Evolutionary conservation across 495 filamentous ascomycete genomes (phyloP).

Genomic region (Xylaria curta): DNA sequence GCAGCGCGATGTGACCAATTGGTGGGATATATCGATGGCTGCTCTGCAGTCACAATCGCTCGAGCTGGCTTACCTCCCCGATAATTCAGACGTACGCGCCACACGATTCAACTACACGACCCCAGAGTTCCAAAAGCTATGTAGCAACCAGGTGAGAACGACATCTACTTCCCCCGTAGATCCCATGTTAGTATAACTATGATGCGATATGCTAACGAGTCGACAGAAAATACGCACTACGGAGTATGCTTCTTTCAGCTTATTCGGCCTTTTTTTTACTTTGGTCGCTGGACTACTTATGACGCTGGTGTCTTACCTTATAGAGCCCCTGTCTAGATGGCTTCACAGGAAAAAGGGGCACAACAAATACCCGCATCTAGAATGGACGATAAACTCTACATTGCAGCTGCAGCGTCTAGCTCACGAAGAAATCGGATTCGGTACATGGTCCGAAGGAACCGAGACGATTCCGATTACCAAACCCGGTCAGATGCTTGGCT

Average conservation of each 20-base stretch:
- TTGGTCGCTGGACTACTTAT: conserved; percentile 20
- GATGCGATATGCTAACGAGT: background rate
- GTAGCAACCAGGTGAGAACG: conserved; percentile 28
- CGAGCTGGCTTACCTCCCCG: background rate
- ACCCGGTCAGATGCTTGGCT: background rate
- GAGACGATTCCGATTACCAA: background rate
- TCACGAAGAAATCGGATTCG: background rate
- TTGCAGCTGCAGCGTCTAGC: background rate
- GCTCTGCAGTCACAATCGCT: background rate
- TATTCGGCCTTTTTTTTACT: conserved; percentile 30
- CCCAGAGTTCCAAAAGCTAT: conserved; percentile 11
- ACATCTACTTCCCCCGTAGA: too few species aligned
- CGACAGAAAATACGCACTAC: conserved; percentile 30
- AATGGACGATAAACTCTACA: background rate
- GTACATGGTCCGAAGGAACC: background rate
- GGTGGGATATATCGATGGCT: conserved; percentile 21
- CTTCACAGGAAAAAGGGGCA: background rate
- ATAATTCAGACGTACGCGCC: background rate
- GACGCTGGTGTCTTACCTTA: background rate
- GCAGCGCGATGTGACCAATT: conserved; percentile 25
- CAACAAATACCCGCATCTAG: background rate
- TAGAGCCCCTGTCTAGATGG: background rate
- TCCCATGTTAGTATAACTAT: too few species aligned
- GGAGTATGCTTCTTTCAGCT: conserved; percentile 26
- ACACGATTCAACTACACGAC: conserved; percentile 5